Percentiles rank a stretch among this genome's conserved stretches.
Evolutionary conservation across 371 early-diverging fungal genomes (phyloP).

Genomic region (Coemansia sp.): DNA sequence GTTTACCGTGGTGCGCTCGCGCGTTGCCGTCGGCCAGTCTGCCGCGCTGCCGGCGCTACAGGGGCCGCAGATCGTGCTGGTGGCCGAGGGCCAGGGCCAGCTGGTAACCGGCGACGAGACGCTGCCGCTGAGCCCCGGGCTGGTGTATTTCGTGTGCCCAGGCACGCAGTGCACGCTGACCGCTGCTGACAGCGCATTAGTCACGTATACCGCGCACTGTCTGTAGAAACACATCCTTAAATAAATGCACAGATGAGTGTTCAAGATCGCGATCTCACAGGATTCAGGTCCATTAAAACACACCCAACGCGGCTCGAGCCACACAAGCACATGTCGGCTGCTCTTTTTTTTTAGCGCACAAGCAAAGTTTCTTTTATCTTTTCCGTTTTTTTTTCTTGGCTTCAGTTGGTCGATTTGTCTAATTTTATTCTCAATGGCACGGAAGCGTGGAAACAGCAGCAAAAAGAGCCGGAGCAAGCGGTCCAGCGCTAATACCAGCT

Average conservation of each 20-base stretch:
- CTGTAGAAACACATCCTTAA: too few relatives aligned
- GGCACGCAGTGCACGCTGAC: slow-evolving; percentile 54
- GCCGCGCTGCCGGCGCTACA: slow-evolving; percentile 6
- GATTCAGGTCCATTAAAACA: too few relatives aligned
- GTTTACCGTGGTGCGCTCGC: slow-evolving; percentile 78
- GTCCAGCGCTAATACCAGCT: slow-evolving; percentile 20
- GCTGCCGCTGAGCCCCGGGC: slow-evolving; percentile 54
- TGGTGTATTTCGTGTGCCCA: slow-evolving; percentile 69
- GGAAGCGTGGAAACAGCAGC: slow-evolving; percentile 21
- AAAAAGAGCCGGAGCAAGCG: slow-evolving; percentile 23
- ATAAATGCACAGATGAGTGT: too few relatives aligned
- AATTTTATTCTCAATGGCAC: slow-evolving; percentile 16
- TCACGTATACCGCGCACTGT: slow-evolving; percentile 62
- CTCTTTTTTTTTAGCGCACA: background rate
- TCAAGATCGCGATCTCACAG: too few relatives aligned
- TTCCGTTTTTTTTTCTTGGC: background rate
- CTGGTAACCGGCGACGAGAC: slow-evolving; percentile 34
- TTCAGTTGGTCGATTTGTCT: background rate
- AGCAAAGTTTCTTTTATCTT: background rate
- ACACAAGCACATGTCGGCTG: too few relatives aligned
- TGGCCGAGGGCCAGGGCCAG: slow-evolving; percentile 71
- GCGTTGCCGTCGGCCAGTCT: slow-evolving; percentile 53
- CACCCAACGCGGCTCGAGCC: too few relatives aligned
- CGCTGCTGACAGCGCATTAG: slow-evolving; percentile 52
- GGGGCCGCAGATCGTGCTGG: slow-evolving; percentile 87